Base-by-base conservation (phyloP, 371 early-diverging fungal genomes). In the Blastocladiella emersonii region DNA sequence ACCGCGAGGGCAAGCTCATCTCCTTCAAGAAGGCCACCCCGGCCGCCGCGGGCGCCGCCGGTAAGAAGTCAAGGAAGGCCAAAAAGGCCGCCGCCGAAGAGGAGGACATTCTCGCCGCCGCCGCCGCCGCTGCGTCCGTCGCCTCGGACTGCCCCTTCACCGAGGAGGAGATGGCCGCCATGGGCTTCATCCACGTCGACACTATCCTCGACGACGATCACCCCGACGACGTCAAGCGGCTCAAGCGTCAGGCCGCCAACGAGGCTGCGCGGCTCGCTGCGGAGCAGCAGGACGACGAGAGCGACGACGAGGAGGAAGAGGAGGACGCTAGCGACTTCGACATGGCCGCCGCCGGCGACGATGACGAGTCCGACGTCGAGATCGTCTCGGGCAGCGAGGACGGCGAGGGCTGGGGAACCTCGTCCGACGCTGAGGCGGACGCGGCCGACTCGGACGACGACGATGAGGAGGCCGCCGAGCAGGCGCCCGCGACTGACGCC, bases 1-100 rank as follows among this genome's bases (percentile, higher is more conserved):
- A 76, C 17, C 69, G 66, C 0, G 78, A 79, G 8, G 90, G 88
- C 44, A 81, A 77, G 68, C 79, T 81, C 0, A 77, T 85, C 34
- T 78, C 76, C 62, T 87, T 88, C 67, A 85, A 87, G 79, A 59
- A 45, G 34, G 62, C 27, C 61, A 59, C 19, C 21, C 17, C 4
- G 25, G 63, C 25, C 13, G 35, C 13, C 27, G 34, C 6, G 23
- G 34, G n/a, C n/a, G n/a, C n/a, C n/a, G n/a, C n/a, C n/a, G n/a
- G n/a, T n/a, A n/a, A n/a, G n/a, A n/a, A n/a, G n/a, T n/a, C n/a
- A n/a, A n/a, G n/a, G n/a, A 59, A 45, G 34, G 62, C 27, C 61
- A 59, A 34, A n/a, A 21, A 6, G 25, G 63, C 25, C 13, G 35
- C 13, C 27, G 34, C 6, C 32, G 34, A 30, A 25, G 25, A 34